Evolutionary conservation across 345 rosid species (phyloP), one percentile per base, ranked within the genome.

Genomic region (Gossypium arboreum): DNA sequence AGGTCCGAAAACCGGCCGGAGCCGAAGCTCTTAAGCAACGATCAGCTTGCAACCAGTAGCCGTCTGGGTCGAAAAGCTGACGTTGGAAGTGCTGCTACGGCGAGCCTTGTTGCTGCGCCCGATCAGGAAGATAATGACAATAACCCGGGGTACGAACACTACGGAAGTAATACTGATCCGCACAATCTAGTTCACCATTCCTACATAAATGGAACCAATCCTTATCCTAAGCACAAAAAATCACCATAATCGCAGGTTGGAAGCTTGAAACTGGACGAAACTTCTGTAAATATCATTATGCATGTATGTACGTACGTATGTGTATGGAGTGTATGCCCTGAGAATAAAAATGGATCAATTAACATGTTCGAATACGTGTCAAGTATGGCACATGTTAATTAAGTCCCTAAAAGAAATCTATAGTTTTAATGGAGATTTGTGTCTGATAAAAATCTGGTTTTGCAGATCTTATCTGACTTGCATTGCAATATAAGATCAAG

Each of bases 1-100:
- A 3, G 2, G 13, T 8, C 44, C 68, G 54, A 34, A 45, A 29
- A 15, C 4, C 10, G 4, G 0, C 20, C 0, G 44, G 18, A 61
- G 10, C 12, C 66, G 2, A 61, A 61, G 66, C 44, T 15, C 25
- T n/a, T 41, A 1, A 17, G 16, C 11, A 15, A 58, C 12, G 15
- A 43, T 3, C 50, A 43, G 51, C 16, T n/a, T 10, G 25, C n/a
- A 47, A 45, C 12, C 1, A 48, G 17, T 18, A 44, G 70, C n/a
- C 24, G 12, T 45, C 54, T 67, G n/a, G 56, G 41, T 47, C 71
- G 71, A 67, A 67, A 45, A 67, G 55, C 29, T 7, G 54, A 66
- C 5, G 71, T 13, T 8, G 34, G 62, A 12, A 16, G 62, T 4
- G 34, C 8, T 58, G 34, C 62, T 63, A 12, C 13, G 2, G 51